phyloP scores from a whole-genome alignment of 768 basidiomycete species.

The Agaricus sinodeliciosus region DNA sequence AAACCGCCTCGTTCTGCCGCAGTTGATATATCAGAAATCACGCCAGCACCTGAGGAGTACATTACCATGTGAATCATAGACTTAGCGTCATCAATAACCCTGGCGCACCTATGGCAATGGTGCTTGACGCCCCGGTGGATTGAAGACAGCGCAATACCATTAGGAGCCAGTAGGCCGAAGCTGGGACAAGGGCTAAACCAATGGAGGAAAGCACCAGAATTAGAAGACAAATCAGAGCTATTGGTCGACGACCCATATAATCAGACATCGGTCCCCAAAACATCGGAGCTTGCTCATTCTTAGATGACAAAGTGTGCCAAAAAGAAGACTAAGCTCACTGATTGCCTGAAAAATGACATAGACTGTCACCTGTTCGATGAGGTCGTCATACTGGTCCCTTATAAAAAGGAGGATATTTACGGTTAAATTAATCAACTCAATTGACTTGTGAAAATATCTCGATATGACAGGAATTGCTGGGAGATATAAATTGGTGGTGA shows the following conservation, averaged over 20 bases:
- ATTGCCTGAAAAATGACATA: conserved; percentile 63
- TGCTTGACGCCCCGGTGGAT: conserved; percentile 73
- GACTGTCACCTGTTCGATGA: conserved; percentile 42
- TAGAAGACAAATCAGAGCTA: conserved; percentile 55
- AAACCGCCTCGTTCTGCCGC: conserved; percentile 70
- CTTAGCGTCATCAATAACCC: neutral
- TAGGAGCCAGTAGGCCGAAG: conserved; percentile 67
- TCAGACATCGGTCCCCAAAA: conserved; percentile 72
- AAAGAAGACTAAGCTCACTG: neutral
- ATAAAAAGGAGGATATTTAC: conserved; percentile 23
- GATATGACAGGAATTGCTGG: conserved; percentile 71
- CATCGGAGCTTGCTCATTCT: conserved; percentile 37
- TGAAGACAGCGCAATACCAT: conserved; percentile 77
- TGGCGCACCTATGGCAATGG: conserved; percentile 57
- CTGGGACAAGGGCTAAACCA: conserved; percentile 44
- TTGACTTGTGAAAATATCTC: conserved; percentile 52
- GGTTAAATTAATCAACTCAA: conserved; percentile 72
- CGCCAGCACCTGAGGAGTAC: conserved; percentile 50
- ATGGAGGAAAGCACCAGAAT: conserved; percentile 63
- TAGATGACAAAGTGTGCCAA: neutral
- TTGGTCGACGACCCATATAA: conserved; percentile 53
- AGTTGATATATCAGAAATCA: conserved; percentile 71
- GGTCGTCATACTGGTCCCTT: neutral
- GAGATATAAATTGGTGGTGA: conserved; percentile 74
- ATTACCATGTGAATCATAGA: neutral